phyloP scores from a whole-genome alignment of 2,329 filamentous ascomycete genomes.

The Chaetomium globosum region DNA sequence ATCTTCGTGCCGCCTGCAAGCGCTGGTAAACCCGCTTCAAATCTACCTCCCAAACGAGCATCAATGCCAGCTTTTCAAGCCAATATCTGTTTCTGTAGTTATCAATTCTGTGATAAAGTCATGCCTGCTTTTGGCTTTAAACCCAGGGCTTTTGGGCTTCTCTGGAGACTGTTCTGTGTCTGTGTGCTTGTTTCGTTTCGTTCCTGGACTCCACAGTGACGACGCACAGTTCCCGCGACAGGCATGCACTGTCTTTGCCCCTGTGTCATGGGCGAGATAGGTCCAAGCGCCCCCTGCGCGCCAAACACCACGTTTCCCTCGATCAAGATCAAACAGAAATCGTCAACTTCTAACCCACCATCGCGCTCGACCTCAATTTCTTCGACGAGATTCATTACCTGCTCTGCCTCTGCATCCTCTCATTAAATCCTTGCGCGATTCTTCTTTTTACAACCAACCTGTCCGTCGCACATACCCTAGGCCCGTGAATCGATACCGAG shows the following conservation, averaged over 20 bases:
- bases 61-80: not conserved
- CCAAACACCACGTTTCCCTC: constrained; percentile 37
- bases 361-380: not conserved
- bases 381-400: not conserved
- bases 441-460: not conserved
- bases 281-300: constrained; percentile 27
- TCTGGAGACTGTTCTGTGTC: not conserved
- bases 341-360: constrained; percentile 20
- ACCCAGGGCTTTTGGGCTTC: not conserved
- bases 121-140: not conserved
- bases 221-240: constrained; percentile 21
- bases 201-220: constrained; percentile 17
- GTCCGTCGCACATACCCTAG: not conserved
- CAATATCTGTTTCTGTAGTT: not conserved
- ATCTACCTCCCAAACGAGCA: not conserved
- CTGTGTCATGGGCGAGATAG: not conserved
- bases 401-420: not conserved
- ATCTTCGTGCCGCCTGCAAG: not conserved
- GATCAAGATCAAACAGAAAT: constrained; percentile 25
- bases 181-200: not conserved
- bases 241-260: constrained; percentile 9
- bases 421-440: not conserved
- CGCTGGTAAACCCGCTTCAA: not conserved
- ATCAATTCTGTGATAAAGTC: not conserved
- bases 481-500: constrained; percentile 16